Percentiles rank a stretch among this genome's conserved stretches.
Conservation (phyloP, 2,329 filamentous ascomycete genomes). For the Trichoderma guizhouense region DNA sequence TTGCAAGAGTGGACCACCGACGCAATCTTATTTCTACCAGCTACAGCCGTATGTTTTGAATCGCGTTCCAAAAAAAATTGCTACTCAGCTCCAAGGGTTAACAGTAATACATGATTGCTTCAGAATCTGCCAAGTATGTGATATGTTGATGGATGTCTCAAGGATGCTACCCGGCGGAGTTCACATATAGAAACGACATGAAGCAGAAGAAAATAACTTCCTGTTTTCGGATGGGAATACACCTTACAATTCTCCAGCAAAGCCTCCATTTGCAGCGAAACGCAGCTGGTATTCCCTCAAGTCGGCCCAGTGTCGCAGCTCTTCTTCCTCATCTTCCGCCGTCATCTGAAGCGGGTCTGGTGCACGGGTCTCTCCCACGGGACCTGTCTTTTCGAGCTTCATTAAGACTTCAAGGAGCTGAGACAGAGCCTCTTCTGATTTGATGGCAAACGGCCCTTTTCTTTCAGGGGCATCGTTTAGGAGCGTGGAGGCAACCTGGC, state of each 20-base stretch:
- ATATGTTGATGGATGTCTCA: not conserved
- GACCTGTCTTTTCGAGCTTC: slow-evolving; percentile 65
- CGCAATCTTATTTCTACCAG: not conserved
- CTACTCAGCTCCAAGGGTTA: not conserved
- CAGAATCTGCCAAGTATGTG: not conserved
- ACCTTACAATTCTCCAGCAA: slow-evolving; percentile 27
- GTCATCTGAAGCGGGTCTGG: slow-evolving; percentile 41
- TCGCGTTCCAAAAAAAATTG: not conserved
- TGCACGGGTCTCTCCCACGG: slow-evolving; percentile 30
- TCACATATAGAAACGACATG: too few species aligned
- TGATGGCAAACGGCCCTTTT: slow-evolving; percentile 48
- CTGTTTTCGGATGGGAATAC: not conserved
- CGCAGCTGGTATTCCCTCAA: slow-evolving; percentile 73
- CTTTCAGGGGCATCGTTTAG: slow-evolving; percentile 56
- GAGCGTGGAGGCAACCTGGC: slow-evolving; percentile 77
- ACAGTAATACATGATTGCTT: not conserved
- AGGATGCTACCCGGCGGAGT: not conserved
- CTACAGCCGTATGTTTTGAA: not conserved
- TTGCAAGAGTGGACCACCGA: not conserved
- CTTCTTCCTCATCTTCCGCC: slow-evolving; percentile 67
- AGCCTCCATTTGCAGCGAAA: slow-evolving; percentile 64
- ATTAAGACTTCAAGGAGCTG: slow-evolving; percentile 72
- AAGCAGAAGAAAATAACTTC: not conserved
- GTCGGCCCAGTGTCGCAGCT: slow-evolving; percentile 74
- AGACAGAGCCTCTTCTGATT: slow-evolving; percentile 67